Conservation (phyloP, 2,329 filamentous ascomycete species). For the Ilyonectria mors-panacis region DNA sequence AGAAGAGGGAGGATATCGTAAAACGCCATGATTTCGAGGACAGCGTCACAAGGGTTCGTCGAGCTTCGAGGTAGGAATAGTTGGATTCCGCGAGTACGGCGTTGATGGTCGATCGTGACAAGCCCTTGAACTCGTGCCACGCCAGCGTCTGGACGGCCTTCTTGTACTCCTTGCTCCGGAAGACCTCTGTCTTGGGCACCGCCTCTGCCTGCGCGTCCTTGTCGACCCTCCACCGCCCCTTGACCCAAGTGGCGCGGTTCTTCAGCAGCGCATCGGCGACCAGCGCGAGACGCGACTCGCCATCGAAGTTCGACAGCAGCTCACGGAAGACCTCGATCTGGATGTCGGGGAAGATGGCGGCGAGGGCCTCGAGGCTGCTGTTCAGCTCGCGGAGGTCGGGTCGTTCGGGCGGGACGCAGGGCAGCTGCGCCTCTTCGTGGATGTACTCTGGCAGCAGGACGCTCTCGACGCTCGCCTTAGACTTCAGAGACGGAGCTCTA, state of each 20-base stretch:
- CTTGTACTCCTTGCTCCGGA: constrained; percentile 78
- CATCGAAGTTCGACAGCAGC: constrained; percentile 81
- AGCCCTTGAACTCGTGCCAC: constrained; percentile 81
- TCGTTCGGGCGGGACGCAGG: constrained; percentile 63
- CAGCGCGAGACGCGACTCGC: constrained; percentile 82
- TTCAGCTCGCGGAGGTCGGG: constrained; percentile 80
- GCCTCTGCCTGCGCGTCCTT: constrained; percentile 52
- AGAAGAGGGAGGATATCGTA: constrained; percentile 79
- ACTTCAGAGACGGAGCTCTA: constrained; percentile 52
- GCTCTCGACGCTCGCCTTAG: constrained; percentile 49
- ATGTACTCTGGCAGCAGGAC: constrained; percentile 63
- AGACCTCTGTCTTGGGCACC: constrained; percentile 74
- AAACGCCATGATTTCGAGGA: constrained; percentile 84
- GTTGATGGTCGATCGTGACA: constrained; percentile 81
- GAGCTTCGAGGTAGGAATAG: constrained; percentile 81
- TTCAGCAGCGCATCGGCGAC: constrained; percentile 84
- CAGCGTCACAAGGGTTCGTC: constrained; percentile 77
- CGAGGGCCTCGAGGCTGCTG: constrained; percentile 76
- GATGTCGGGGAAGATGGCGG: constrained; percentile 83
- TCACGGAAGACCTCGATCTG: constrained; percentile 87
- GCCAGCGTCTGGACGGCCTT: constrained; percentile 77
- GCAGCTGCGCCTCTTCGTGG: constrained; percentile 69
- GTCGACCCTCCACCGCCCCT: constrained; percentile 74
- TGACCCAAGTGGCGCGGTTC: constrained; percentile 78
- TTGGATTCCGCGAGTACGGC: constrained; percentile 87